Evolutionary conservation across 352 stramenopile species (phyloP).

Genomic region (Pythium sp.): DNA sequence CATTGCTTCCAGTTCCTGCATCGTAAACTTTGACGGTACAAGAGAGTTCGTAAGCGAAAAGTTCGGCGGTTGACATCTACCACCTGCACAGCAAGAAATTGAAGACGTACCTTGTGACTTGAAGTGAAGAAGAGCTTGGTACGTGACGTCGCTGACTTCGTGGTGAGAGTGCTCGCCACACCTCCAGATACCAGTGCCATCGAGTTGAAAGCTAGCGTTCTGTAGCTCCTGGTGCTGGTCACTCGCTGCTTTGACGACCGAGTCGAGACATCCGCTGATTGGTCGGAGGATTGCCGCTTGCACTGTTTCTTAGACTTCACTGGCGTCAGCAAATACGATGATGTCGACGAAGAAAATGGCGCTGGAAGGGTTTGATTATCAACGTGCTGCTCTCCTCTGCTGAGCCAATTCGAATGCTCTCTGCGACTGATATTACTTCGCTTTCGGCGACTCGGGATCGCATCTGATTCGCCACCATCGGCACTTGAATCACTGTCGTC

Average conservation of each 20-base stretch:
- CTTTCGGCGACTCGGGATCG: slow-evolving; percentile 50
- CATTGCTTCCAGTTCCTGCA: slow-evolving; percentile 79
- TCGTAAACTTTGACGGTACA: slow-evolving; percentile 46
- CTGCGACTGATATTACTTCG: slow-evolving; percentile 52
- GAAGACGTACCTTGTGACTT: slow-evolving; percentile 53
- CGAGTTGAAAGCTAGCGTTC: slow-evolving; percentile 17
- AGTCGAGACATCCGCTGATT: slow-evolving; percentile 29
- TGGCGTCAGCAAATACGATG: slow-evolving; percentile 17
- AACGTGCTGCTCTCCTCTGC: slow-evolving; percentile 4
- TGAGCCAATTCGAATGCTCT: slow-evolving; percentile 11
- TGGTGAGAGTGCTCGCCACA: slow-evolving; percentile 1
- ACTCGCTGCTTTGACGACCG: slow-evolving; percentile 41
- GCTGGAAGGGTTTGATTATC: background rate
- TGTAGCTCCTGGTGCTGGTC: slow-evolving; percentile 18
- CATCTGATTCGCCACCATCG: slow-evolving; percentile 47
- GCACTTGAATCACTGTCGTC: slow-evolving; percentile 64
- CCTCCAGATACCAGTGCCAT: slow-evolving; percentile 13
- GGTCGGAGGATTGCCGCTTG: slow-evolving; percentile 49
- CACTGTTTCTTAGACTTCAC: slow-evolving; percentile 39
- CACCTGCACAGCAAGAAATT: background rate
- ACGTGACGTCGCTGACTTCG: background rate
- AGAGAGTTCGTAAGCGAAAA: background rate
- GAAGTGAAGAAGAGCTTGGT: slow-evolving; percentile 72
- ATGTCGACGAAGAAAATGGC: background rate
- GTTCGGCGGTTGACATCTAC: background rate